A percentile compares a stretch with the other conserved stretches of the same genome.
Conservation (phyloP, 805 yeast genomes). For the Isabelozyma heimii region DNA sequence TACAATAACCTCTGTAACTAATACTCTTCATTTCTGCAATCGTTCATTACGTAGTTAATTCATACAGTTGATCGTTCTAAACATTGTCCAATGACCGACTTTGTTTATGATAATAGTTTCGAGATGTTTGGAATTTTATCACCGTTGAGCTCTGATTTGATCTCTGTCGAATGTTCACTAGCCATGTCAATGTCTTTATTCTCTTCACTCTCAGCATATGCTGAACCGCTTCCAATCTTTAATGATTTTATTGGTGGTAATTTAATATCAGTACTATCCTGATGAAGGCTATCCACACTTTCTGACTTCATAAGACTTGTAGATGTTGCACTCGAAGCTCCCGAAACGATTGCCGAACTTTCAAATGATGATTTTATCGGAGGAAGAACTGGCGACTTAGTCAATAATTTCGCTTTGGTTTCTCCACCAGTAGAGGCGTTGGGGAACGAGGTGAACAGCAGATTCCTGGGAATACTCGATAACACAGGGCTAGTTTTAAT, state of each 20-base stretch:
- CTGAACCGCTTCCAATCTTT: slow-evolving; percentile 3
- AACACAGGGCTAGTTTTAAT: background rate
- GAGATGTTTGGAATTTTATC: slow-evolving; percentile 20
- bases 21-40: too few relatives aligned
- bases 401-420: background rate
- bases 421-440: background rate
- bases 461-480: background rate
- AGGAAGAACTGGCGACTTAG: slow-evolving; percentile 1
- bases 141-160: background rate
- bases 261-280: slow-evolving; percentile 7
- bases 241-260: slow-evolving; percentile 16
- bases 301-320: background rate
- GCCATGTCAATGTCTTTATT: background rate
- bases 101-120: slow-evolving; percentile 14
- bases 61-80: too few relatives aligned
- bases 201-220: background rate
- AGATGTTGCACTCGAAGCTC: background rate
- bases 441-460: background rate
- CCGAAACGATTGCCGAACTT: background rate
- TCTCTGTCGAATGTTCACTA: background rate
- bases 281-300: background rate
- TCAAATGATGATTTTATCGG: background rate
- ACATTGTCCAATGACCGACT: too few relatives aligned
- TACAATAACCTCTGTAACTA: too few relatives aligned
- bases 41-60: too few relatives aligned